Evolutionary conservation across 1,284 basidiomycete genomes (phyloP).

Genomic region (Cutaneotrichosporon sp.): DNA sequence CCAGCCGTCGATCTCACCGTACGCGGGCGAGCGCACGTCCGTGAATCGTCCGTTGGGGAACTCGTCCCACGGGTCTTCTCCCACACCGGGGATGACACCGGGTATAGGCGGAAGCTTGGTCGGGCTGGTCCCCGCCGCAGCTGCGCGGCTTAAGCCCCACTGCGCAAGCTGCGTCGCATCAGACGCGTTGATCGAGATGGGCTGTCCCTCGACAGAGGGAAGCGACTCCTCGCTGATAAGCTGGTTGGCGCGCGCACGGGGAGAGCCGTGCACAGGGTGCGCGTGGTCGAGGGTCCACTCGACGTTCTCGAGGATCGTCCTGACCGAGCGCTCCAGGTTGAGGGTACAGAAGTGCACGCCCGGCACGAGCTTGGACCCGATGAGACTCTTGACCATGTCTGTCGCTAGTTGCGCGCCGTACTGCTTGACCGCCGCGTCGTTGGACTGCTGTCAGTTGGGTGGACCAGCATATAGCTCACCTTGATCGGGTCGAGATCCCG

Average conservation of each 20-base stretch:
- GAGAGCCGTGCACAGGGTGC: conserved; percentile 24
- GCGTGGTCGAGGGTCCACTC: conserved; percentile 59
- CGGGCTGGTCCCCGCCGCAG: conserved; percentile 11
- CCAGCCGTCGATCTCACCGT: conserved; percentile 96
- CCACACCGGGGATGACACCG: conserved; percentile 9
- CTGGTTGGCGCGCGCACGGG: conserved; percentile 60
- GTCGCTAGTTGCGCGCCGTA: conserved; percentile 80
- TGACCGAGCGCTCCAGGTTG: conserved; percentile 95
- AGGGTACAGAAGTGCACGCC: conserved; percentile 96
- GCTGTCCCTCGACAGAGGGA: background rate
- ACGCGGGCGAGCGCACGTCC: conserved; percentile 93
- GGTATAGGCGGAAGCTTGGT: conserved; percentile 7
- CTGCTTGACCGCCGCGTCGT: conserved; percentile 88
- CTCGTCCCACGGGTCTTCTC: conserved; percentile 78
- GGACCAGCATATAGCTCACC: conserved; percentile 55
- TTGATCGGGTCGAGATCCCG: conserved; percentile 74
- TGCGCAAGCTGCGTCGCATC: conserved; percentile 48
- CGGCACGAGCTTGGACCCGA: conserved; percentile 63
- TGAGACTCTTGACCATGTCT: conserved; percentile 64
- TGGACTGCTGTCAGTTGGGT: conserved; percentile 60
- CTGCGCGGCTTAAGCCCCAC: conserved; percentile 36
- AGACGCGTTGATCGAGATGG: conserved; percentile 41
- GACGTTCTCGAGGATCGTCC: conserved; percentile 78
- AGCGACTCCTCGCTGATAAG: conserved; percentile 67
- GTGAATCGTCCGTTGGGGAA: conserved; percentile 99